Evolutionary conservation across 805 yeast species (phyloP), one percentile per base, ranked within the genome.

Genomic region (Metschnikowia hibisci): DNA sequence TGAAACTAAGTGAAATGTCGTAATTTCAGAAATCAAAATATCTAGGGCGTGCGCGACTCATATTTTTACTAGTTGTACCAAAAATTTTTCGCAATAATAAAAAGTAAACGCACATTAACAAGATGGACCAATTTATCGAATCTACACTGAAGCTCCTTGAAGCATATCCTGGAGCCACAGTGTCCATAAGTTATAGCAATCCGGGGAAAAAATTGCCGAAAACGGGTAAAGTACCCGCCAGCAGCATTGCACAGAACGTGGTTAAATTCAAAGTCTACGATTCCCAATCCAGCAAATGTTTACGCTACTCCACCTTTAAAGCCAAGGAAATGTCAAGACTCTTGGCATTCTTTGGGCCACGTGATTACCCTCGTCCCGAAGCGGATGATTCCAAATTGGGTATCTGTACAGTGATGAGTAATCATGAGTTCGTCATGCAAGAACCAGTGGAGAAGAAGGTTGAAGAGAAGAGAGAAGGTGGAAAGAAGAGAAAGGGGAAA

Each of bases 271-370:
- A 84, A 57, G 73, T 84, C 0, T 81, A 64, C 52, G 88, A 87
- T 57, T 76, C 89, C 2, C 72, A 66, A 13, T 67, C 79, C 13
- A 90, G 90, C 6, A 71, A 80, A 32, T 73, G 81, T 46, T 75
- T 81, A 61, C 74, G 71, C 47, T 78, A 72, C 57, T 71, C 68
- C 46, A 80, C 91, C 1, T 66, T 67, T 48, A 82, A 82, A 51
- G 64, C 74, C 37, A 87, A 87, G 58, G 95, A 88, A 60, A 75
- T 89, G 34, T 80, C 87, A 18, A 75, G 90, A 51, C 57, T 88
- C 16, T 65, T 86, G 58, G 77, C 86, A 38, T 84, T 86, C 6
- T 57, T 88, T 37, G 95, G 95, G 0, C 89, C 89, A 4, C 67
- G 73, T 42, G 82, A 82, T 4, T 83, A 81, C 13, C 35, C 39